A percentile compares a stretch with the other conserved stretches of the same genome.
These are phyloP conservation scores for Trichophyton equinum DNA, from an alignment of 2,329 filamentous ascomycete species.

Conservation along the genomic window DNA sequence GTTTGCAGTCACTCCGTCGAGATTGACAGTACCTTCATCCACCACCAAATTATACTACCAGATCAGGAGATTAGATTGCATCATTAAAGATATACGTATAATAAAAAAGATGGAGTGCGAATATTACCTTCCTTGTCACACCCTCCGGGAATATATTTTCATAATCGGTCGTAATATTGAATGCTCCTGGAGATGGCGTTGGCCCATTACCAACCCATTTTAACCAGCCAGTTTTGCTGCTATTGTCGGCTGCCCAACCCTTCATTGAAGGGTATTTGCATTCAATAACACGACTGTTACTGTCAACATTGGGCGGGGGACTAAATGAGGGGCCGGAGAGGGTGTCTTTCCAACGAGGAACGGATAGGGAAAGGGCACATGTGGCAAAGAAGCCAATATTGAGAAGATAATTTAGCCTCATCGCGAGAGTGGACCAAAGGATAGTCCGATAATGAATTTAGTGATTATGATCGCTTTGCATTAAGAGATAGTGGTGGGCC, in stretches of 20 bases:
- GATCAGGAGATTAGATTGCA: neutral
- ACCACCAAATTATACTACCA: slow-evolving; percentile 1
- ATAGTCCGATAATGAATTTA: neutral
- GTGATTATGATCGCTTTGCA: neutral
- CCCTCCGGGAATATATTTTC: slow-evolving; percentile 9
- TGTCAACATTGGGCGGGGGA: slow-evolving; percentile 9
- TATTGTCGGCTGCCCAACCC: slow-evolving; percentile 6
- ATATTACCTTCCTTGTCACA: slow-evolving; percentile 6
- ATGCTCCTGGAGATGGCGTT: slow-evolving; percentile 2
- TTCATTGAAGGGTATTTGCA: slow-evolving; percentile 10
- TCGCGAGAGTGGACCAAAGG: neutral
- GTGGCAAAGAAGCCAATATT: neutral
- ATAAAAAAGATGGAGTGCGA: neutral
- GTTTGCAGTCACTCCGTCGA: neutral
- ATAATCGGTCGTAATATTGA: slow-evolving; percentile 9
- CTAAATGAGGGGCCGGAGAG: neutral
- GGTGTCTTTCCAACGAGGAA: neutral
- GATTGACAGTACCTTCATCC: neutral
- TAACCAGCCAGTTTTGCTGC: slow-evolving; percentile 9
- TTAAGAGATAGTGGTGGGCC: neutral
- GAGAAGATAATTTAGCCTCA: neutral
- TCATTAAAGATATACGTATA: neutral
- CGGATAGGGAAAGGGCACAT: neutral
- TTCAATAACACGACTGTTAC: slow-evolving; percentile 6
- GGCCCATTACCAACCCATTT: slow-evolving; percentile 9